phyloP scores from a whole-genome alignment of 192 early-diverging fungal genomes.

The Rhizophagus prolifer region DNA sequence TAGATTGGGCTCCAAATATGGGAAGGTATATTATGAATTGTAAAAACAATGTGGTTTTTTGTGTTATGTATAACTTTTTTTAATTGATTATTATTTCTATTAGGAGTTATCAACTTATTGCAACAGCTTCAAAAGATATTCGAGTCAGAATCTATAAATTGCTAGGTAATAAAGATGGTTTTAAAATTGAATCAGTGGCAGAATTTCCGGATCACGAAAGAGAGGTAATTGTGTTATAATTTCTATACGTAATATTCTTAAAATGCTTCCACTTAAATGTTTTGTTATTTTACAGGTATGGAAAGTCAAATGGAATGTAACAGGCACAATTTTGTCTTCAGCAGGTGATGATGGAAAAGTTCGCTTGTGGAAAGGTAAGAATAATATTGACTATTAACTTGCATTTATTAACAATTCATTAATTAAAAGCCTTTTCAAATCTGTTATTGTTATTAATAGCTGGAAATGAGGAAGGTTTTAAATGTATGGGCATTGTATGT shows the following conservation, averaged over 20 bases:
- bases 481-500: constrained; percentile 56
- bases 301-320: constrained; percentile 86
- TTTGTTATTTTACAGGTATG: constrained; percentile 56
- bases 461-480: constrained; percentile 54
- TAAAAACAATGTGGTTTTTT: background rate
- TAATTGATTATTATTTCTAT: background rate
- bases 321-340: constrained; percentile 74
- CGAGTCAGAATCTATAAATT: constrained; percentile 77
- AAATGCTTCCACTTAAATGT: background rate
- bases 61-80: background rate
- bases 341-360: constrained; percentile 84
- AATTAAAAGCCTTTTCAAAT: background rate
- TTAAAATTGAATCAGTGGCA: constrained; percentile 51
- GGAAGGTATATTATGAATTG: constrained; percentile 39
- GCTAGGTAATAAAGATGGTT: constrained; percentile 43
- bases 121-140: constrained; percentile 76
- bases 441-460: background rate
- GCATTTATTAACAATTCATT: constrained; percentile 16
- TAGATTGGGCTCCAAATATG: constrained; percentile 71
- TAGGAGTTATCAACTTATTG: constrained; percentile 79
- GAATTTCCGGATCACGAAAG: constrained; percentile 64
- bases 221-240: constrained; percentile 39
- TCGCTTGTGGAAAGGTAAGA: constrained; percentile 72
- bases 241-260: background rate
- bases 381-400: background rate